phyloP scores from a whole-genome alignment of 1,284 basidiomycete species.

The Cutaneotrichosporon dermatis region DNA sequence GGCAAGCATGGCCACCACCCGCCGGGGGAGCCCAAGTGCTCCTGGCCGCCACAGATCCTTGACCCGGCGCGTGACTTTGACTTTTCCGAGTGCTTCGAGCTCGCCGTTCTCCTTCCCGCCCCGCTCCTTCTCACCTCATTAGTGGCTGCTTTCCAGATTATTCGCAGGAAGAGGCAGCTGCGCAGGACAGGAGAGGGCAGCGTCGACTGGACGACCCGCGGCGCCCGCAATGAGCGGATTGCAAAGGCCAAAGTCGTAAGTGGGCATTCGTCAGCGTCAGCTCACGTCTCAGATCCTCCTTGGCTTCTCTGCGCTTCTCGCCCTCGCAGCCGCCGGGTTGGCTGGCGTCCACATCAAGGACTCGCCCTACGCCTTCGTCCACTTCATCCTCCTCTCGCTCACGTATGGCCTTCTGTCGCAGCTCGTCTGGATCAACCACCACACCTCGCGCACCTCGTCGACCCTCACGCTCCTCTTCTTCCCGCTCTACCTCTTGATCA shows the following conservation, averaged over 20 bases:
- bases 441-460: slow-evolving; percentile 70
- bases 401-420: slow-evolving; percentile 36
- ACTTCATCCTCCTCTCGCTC: slow-evolving; percentile 25
- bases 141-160: slow-evolving; percentile 46
- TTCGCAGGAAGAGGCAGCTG: slow-evolving; percentile 37
- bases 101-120: slow-evolving; percentile 59
- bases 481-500: slow-evolving; percentile 61
- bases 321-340: slow-evolving; percentile 57
- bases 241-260: slow-evolving; percentile 63
- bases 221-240: slow-evolving; percentile 52
- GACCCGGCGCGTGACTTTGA: slow-evolving; percentile 68
- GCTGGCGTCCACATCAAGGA: slow-evolving; percentile 53
- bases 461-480: slow-evolving; percentile 76
- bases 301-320: slow-evolving; percentile 48
- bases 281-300: slow-evolving; percentile 47
- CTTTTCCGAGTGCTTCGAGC: slow-evolving; percentile 77
- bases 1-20: neutral
- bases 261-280: slow-evolving; percentile 17
- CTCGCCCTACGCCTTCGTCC: slow-evolving; percentile 41
- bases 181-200: slow-evolving; percentile 18
- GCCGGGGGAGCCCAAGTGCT: slow-evolving; percentile 20
- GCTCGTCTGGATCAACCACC: slow-evolving; percentile 61
- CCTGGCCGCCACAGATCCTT: slow-evolving; percentile 36
- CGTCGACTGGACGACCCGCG: slow-evolving; percentile 17
- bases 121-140: slow-evolving; percentile 56